These are phyloP conservation scores for Hericium erinaceus DNA, from an alignment of 768 basidiomycete genomes.

Conservation along the genomic window DNA sequence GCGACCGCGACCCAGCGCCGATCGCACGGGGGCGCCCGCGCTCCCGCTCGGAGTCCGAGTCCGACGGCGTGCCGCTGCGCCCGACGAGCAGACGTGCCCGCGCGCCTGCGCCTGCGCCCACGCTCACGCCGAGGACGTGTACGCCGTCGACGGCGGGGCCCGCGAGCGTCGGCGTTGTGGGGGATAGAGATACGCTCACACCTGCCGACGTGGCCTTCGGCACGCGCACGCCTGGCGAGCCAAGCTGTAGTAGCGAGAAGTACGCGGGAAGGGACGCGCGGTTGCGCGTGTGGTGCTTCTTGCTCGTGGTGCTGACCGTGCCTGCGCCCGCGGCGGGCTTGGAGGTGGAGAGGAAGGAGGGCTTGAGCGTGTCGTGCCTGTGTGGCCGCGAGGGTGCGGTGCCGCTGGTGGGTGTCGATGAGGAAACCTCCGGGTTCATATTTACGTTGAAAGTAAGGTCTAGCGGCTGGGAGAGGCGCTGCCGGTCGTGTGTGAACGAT, in stretches of 20 bases:
- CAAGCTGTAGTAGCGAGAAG: slow-evolving; percentile 61
- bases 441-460: background rate
- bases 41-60: background rate
- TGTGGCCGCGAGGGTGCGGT: background rate
- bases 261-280: slow-evolving; percentile 68
- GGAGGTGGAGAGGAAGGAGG: background rate
- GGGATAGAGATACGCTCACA: slow-evolving; percentile 21
- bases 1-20: background rate
- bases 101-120: slow-evolving; percentile 6
- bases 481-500: background rate
- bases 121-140: slow-evolving; percentile 12
- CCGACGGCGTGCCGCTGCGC: background rate
- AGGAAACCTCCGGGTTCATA: background rate
- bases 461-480: background rate
- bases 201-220: background rate
- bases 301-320: background rate
- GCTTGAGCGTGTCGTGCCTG: background rate
- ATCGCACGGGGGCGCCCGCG: background rate
- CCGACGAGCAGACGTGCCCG: background rate
- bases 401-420: background rate
- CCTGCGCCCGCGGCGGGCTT: background rate
- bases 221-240: slow-evolving; percentile 20
- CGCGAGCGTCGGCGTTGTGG: slow-evolving; percentile 18
- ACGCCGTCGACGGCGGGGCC: slow-evolving; percentile 11
- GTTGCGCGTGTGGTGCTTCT: slow-evolving; percentile 39